A percentile compares a stretch with the other conserved stretches of the same genome.
These are phyloP conservation scores for Astragalus glycyphyllos DNA, from an alignment of 306 rosid species.

Conservation along the genomic window DNA sequence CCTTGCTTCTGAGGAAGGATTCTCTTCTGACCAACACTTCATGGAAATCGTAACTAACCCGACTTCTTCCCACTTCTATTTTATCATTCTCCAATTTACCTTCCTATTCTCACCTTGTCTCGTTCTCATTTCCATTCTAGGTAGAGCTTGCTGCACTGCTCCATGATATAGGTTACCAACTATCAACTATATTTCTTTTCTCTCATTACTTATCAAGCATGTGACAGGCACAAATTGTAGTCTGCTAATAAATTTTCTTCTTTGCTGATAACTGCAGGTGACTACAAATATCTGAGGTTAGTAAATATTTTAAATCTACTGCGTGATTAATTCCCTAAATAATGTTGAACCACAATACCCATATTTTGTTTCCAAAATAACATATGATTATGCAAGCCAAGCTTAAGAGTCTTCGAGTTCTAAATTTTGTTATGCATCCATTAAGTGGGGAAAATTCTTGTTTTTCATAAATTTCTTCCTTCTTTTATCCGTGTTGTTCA, in stretches of 20 bases:
- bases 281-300: constrained; percentile 86
- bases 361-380: too few relatives aligned
- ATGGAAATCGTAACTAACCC: constrained; percentile 64
- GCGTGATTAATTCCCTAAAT: not conserved
- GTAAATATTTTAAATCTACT: constrained; percentile 8
- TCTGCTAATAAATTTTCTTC: constrained; percentile 20
- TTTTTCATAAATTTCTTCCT: not conserved
- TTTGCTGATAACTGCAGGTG: constrained; percentile 58
- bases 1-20: constrained; percentile 75
- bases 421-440: constrained; percentile 11
- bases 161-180: constrained; percentile 74
- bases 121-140: too few relatives aligned
- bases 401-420: not conserved
- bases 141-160: constrained; percentile 87
- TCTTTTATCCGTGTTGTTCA: not conserved
- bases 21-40: constrained; percentile 65
- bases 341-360: not conserved
- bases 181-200: not conserved
- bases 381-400: too few relatives aligned
- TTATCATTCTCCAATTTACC: too few relatives aligned
- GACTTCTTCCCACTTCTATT: too few relatives aligned
- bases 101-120: too few relatives aligned
- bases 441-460: not conserved
- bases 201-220: too few relatives aligned
- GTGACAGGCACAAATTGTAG: not conserved